Evolutionary conservation across 345 rosid genomes (phyloP).

Genomic region (Fremontodendron californicum): DNA sequence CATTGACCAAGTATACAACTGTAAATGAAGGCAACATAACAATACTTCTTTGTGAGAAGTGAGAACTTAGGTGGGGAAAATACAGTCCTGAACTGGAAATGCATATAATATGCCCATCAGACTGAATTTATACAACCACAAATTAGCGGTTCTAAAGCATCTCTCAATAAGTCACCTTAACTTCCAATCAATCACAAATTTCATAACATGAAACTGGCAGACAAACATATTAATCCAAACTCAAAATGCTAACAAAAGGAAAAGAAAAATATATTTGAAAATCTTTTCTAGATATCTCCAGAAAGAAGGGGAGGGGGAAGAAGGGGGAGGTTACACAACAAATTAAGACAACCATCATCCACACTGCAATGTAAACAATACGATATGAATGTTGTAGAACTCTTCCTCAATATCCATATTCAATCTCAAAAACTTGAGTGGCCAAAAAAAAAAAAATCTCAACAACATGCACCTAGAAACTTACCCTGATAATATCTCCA

Average conservation of each 20-base stretch:
- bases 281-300: background rate
- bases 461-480: slow-evolving; percentile 20
- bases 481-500: slow-evolving; percentile 93
- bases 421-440: background rate
- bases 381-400: background rate
- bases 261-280: background rate
- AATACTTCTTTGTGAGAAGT: background rate
- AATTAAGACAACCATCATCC: background rate
- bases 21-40: background rate
- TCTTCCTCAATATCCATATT: background rate
- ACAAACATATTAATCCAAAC: background rate
- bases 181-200: slow-evolving; percentile 5
- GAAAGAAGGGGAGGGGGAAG: background rate
- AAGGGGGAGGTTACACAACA: background rate
- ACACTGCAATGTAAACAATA: background rate
- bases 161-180: background rate
- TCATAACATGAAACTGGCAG: background rate
- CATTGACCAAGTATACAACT: background rate
- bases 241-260: background rate
- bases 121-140: background rate
- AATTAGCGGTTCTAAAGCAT: background rate
- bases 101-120: background rate
- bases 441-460: background rate
- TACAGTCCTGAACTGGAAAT: background rate
- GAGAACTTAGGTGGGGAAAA: background rate